phyloP scores from a whole-genome alignment of 176 grass and related monocot genomes.

The Chloris gayana region DNA sequence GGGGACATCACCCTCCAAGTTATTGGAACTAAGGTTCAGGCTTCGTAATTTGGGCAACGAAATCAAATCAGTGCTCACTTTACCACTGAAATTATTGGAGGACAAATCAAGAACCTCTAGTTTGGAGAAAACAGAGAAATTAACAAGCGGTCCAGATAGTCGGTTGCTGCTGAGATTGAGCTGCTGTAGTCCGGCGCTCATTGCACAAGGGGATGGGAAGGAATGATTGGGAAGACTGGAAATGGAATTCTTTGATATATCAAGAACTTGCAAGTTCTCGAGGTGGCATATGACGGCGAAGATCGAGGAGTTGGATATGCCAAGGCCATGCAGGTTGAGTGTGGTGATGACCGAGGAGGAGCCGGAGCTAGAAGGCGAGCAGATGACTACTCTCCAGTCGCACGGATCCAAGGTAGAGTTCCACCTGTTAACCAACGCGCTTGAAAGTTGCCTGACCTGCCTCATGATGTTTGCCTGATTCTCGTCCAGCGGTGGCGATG shows the following conservation, averaged over 20 bases:
- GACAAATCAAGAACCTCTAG: constrained; percentile 75
- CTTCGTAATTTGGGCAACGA: constrained; percentile 41
- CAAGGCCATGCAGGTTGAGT: constrained; percentile 36
- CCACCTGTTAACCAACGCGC: constrained; percentile 1
- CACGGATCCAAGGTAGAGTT: constrained; percentile 37
- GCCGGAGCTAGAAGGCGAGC: neutral
- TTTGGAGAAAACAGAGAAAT: constrained; percentile 40
- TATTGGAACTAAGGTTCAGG: constrained; percentile 58
- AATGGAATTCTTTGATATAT: constrained; percentile 55
- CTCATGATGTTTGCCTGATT: neutral
- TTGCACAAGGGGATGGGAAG: constrained; percentile 41
- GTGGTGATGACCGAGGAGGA: constrained; percentile 29
- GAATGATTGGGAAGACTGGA: neutral
- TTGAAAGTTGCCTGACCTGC: neutral
- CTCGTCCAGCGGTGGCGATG: neutral
- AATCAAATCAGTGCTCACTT: constrained; percentile 20
- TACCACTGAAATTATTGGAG: constrained; percentile 28
- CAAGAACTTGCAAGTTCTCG: constrained; percentile 40
- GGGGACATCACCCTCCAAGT: constrained; percentile 26
- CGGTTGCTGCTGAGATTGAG: constrained; percentile 62
- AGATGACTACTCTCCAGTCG: constrained; percentile 24
- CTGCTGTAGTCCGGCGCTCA: constrained; percentile 4
- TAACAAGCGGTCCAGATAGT: neutral
- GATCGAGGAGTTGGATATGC: constrained; percentile 26
- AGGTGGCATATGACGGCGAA: constrained; percentile 51